Conservation (phyloP, 805 yeast genomes). For the Wickerhamiella allomyrinae region DNA sequence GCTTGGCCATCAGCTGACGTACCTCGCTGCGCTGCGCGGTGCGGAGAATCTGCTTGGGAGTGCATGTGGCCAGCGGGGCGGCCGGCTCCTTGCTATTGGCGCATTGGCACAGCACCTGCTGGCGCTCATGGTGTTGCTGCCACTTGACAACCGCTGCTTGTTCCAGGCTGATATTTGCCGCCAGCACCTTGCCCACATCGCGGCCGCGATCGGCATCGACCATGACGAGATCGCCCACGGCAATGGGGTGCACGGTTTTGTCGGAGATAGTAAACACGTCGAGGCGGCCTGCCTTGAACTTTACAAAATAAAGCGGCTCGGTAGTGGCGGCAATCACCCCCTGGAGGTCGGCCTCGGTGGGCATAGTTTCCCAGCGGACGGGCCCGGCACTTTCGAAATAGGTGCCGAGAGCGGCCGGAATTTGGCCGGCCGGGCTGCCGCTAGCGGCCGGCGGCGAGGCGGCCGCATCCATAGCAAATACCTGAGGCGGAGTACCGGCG, state of each 20-base stretch:
- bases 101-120: conserved; percentile 25
- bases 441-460: neutral
- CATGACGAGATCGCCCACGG: conserved; percentile 53
- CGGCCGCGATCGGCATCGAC: conserved; percentile 77
- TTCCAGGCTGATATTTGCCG: conserved; percentile 42
- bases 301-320: conserved; percentile 41
- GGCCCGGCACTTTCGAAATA: neutral
- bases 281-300: conserved; percentile 64
- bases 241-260: conserved; percentile 25
- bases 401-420: neutral
- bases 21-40: conserved; percentile 51
- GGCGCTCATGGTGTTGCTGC: conserved; percentile 57
- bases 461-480: neutral
- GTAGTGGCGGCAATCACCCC: conserved; percentile 11
- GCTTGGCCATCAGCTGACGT: conserved; percentile 41
- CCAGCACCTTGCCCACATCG: conserved; percentile 56
- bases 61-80: conserved; percentile 36
- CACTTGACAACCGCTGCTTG: conserved; percentile 56
- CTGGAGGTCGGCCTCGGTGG: neutral
- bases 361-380: neutral
- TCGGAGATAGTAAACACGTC: conserved; percentile 60
- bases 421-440: neutral
- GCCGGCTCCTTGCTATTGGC: conserved; percentile 4
- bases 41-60: conserved; percentile 54
- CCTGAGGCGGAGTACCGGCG: neutral